Evolutionary conservation across 495 filamentous ascomycete species (phyloP), one percentile per base, ranked within the genome.

Genomic region (Penicillium waksmanii): DNA sequence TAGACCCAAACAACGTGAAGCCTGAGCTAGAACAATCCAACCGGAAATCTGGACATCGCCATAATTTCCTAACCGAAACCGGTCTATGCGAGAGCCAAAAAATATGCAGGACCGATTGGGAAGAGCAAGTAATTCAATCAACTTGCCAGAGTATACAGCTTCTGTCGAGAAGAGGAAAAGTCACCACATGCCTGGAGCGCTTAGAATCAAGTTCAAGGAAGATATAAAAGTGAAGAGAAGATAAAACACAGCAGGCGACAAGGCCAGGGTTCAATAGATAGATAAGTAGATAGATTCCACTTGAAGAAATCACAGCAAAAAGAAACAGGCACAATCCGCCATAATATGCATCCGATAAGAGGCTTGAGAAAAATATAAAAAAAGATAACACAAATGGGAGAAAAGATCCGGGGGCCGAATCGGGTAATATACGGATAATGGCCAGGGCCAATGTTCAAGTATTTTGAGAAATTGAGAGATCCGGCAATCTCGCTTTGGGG

Each of bases 291-390:
- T 19, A 44, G 42, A 44, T 19, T 13, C 42, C 15, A 19, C 18
- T 40, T 15, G 35, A 25, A 25, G 34, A 33, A 27, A 57, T n/a
- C 23, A 57, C 43, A 21, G 42, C 42, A 49, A 35, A 35, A 49
- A 54, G 43, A 60, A 27, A 38, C n/a, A 65, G 48, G 23, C 34
- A 25, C 33, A 59, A 65, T 57, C 62, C 62, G 61, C 65, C 65
- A 51, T 57, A 49, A 40, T 56, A 70, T 70, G 67, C 67, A 70
- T 60, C 55, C 57, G 35, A 57, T 11, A 53, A 46, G 38, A 51
- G 50, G 57, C 53, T 51, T n/a, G 46, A 61, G 36, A 38, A 13
- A 38, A 38, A 38, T 0, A 38, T 0, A 10, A 12, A 38, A 61
- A 51, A 23, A 23, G 9, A 19, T 8, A 58, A 50, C 35, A 60